Base-by-base conservation (phyloP, 768 basidiomycete genomes). In the Amyloporia xantha region DNA sequence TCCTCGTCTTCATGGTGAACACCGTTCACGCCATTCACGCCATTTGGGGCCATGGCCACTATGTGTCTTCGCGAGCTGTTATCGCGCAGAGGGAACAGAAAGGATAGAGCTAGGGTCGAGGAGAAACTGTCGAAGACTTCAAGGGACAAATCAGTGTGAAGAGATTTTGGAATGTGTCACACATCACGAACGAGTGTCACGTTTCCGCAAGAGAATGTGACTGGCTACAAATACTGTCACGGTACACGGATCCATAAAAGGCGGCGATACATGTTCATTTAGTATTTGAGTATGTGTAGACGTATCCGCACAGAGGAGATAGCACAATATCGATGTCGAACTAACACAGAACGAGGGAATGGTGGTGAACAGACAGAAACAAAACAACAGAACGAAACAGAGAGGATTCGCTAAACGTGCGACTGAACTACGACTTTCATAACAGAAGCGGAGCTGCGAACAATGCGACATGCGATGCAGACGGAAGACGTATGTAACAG, bases 1-100 rank as follows among this genome's bases (percentile, higher is more conserved):
- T 86, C 81, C 52, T 78, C 78, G 56, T 58, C 52, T 33, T 54
- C 49, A 39, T 55, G 48, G 30, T 53, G 52, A 42, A 49, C 48
- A 24, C 54, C 53, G 36, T 57, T 57, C 23, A 54, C 51, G 52
- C 63, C 63, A 53, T 65, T 65, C 15, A 45, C 30, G 9, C 44
- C 44, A 33, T 45, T 45, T 5, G 44, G 44, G 17, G 44, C 33
- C 44, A 45, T 45, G 44, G n/a, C 28, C 5, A 6, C 23, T 28
- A 3, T 21, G 17, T 35, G 21, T 9, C 33, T 30, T 35, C n/a
- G 3, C n/a, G n/a, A n/a, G n/a, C n/a, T n/a, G n/a, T n/a, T n/a
- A 12, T 4, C 17, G 3, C 40, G 40, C 40, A 24, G 21, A 41
- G 4, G n/a, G n/a, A n/a, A n/a, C n/a, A n/a, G n/a, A n/a, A n/a